phyloP scores from a whole-genome alignment of 2,329 filamentous ascomycete species.

The Cladosporium phlei region DNA sequence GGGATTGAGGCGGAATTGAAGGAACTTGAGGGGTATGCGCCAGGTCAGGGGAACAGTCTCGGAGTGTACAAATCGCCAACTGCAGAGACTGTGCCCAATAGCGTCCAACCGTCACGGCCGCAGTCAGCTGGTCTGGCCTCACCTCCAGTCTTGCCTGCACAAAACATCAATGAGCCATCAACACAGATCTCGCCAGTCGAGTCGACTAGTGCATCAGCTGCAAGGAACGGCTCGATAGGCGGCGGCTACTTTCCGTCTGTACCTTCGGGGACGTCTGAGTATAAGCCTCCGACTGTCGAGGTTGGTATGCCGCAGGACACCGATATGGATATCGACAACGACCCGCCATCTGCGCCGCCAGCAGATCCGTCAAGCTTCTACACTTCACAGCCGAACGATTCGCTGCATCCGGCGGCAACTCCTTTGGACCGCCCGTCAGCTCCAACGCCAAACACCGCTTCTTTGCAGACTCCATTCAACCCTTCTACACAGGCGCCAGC shows the following conservation, averaged over 20 bases:
- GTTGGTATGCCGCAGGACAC: constrained; percentile 19
- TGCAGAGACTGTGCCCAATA: constrained; percentile 58
- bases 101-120: constrained; percentile 42
- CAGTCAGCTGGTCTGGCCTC: constrained; percentile 20
- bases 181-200: constrained; percentile 47
- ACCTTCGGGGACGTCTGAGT: constrained; percentile 42
- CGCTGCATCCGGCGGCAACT: not conserved
- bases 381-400: constrained; percentile 10
- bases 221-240: constrained; percentile 43
- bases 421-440: not conserved
- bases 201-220: constrained; percentile 32
- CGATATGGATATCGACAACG: constrained; percentile 11
- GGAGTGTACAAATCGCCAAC: constrained; percentile 43
- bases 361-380: constrained; percentile 21
- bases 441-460: constrained; percentile 2
- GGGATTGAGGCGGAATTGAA: constrained; percentile 26
- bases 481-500: constrained; percentile 12
- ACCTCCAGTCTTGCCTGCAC: constrained; percentile 45
- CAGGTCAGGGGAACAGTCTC: constrained; percentile 13
- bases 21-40: constrained; percentile 20
- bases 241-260: constrained; percentile 57
- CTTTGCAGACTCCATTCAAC: constrained; percentile 15
- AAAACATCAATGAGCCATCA: constrained; percentile 16
- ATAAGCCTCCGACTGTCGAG: constrained; percentile 15
- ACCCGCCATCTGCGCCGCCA: constrained; percentile 15